phyloP scores from a whole-genome alignment of 108 stramenopile genomes.

The Schizochytrium sp. region DNA sequence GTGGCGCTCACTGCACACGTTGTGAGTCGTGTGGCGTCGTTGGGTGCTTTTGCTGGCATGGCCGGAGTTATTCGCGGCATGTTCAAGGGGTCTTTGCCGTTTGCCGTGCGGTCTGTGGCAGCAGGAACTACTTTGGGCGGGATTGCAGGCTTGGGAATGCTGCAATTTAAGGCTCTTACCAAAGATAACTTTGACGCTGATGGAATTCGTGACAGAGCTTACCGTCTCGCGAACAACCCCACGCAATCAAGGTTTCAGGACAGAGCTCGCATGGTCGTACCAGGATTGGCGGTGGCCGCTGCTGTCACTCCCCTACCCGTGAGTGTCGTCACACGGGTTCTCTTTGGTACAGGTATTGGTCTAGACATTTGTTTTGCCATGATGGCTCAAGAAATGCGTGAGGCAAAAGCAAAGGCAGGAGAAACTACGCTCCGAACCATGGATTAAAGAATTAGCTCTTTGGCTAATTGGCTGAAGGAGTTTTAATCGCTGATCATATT shows the following conservation, averaged over 20 bases:
- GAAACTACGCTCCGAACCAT: conserved; percentile 1
- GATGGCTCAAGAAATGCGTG: conserved; percentile 9
- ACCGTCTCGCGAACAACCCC: conserved; percentile 11
- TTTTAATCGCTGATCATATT: background rate
- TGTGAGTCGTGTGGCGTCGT: background rate
- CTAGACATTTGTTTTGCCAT: background rate
- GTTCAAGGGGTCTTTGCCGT: background rate
- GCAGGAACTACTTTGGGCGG: background rate
- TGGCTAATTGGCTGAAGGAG: background rate
- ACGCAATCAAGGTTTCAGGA: background rate
- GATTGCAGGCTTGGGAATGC: background rate
- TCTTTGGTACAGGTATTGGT: background rate
- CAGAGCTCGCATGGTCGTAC: background rate
- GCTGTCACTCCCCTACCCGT: background rate
- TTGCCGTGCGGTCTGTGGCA: background rate
- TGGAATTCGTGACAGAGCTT: background rate
- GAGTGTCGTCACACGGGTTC: background rate
- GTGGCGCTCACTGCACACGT: conserved; percentile 10
- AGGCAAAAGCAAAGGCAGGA: background rate
- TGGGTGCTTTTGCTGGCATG: conserved; percentile 4
- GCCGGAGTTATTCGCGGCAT: background rate
- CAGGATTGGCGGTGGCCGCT: background rate
- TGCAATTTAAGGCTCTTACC: background rate
- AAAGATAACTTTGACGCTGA: conserved; percentile 33
- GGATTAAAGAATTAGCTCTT: background rate